A percentile compares a stretch with the other conserved stretches of the same genome.
These are phyloP conservation scores for Thelephora aurantiotincta DNA, from an alignment of 768 basidiomycete genomes.

Conservation along the genomic window DNA sequence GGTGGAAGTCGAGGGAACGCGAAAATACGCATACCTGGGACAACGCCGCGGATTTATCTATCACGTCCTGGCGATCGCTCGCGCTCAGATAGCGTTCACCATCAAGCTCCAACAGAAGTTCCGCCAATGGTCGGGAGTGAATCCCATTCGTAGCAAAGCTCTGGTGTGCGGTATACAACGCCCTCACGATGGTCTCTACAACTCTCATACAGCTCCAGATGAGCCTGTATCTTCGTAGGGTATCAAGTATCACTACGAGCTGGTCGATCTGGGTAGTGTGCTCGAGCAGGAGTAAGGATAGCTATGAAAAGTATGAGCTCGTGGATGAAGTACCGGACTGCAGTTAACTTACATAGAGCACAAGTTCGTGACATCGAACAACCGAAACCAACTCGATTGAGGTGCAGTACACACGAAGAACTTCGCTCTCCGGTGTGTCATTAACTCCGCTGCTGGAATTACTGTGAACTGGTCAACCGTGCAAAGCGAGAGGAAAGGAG, in stretches of 20 bases:
- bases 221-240: slow-evolving; percentile 52
- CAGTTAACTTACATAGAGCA: slow-evolving; percentile 7
- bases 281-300: slow-evolving; percentile 30
- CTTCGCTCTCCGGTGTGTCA: neutral
- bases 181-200: slow-evolving; percentile 35
- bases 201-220: slow-evolving; percentile 73
- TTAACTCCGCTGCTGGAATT: too few species aligned
- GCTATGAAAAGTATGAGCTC: slow-evolving; percentile 9
- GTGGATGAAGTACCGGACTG: neutral
- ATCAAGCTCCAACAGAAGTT: slow-evolving; percentile 52
- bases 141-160: slow-evolving; percentile 49
- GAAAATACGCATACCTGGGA: slow-evolving; percentile 33
- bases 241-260: slow-evolving; percentile 51
- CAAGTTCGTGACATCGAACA: slow-evolving; percentile 18
- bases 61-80: slow-evolving; percentile 42
- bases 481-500: neutral
- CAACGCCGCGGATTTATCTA: slow-evolving; percentile 45
- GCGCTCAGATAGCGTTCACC: slow-evolving; percentile 39
- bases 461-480: too few species aligned
- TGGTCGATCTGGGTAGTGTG: slow-evolving; percentile 36
- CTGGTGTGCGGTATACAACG: slow-evolving; percentile 49
- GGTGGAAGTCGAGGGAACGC: neutral
- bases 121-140: slow-evolving; percentile 51
- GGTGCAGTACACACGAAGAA: too few species aligned
- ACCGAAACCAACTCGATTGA: too few species aligned